These are phyloP conservation scores for Astraeus odoratus DNA, from an alignment of 768 basidiomycete species.

Conservation along the genomic window DNA sequence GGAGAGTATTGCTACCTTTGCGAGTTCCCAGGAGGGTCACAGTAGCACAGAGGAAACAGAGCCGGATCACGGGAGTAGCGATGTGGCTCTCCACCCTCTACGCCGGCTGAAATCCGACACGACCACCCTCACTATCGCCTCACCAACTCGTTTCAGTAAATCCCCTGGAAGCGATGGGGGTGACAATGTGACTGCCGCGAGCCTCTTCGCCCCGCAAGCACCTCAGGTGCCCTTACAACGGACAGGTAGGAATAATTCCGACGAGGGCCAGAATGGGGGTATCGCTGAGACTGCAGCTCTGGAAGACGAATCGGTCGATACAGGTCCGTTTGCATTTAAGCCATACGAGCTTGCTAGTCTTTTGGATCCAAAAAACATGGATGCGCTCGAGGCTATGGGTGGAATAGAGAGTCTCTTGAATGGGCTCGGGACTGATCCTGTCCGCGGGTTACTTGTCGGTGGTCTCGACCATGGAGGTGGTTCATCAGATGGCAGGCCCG, in stretches of 20 bases:
- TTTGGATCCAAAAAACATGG: conserved; percentile 83
- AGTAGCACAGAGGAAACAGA: conserved; percentile 40
- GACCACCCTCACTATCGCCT: conserved; percentile 28
- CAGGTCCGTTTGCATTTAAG: conserved; percentile 65
- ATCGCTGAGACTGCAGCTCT: conserved; percentile 19
- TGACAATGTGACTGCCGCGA: conserved; percentile 1
- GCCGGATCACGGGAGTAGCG: conserved; percentile 33
- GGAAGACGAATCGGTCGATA: conserved; percentile 43
- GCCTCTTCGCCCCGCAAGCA: background rate
- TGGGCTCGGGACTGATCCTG: conserved; percentile 65
- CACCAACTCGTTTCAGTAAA: conserved; percentile 23
- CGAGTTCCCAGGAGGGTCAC: conserved; percentile 35
- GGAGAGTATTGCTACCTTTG: conserved; percentile 48
- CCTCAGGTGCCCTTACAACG: too few species aligned
- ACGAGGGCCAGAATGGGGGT: conserved; percentile 14
- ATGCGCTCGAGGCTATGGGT: conserved; percentile 59
- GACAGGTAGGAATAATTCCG: conserved; percentile 18
- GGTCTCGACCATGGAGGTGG: background rate
- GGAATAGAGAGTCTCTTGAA: conserved; percentile 60
- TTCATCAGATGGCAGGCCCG: conserved; percentile 13
- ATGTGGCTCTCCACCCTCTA: conserved; percentile 22
- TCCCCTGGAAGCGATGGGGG: background rate
- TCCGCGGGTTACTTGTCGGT: conserved; percentile 35
- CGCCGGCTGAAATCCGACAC: conserved; percentile 31
- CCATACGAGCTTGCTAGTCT: conserved; percentile 75